Base-by-base conservation (phyloP, 2,329 filamentous ascomycete genomes). In the Cladosporium sp. region DNA sequence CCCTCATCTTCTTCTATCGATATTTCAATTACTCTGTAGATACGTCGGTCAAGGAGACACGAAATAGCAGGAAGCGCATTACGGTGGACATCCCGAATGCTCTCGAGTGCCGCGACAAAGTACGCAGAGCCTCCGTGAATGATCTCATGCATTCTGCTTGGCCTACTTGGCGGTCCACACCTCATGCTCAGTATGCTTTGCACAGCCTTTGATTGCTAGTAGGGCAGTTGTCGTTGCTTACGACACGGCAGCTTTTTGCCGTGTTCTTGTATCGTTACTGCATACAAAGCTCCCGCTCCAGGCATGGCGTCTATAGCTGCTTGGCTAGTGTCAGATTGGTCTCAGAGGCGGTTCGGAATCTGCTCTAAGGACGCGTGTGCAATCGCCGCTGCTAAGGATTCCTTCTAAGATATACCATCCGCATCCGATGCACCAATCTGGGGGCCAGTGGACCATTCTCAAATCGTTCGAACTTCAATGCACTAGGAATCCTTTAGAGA, bases 141-240 rank as follows among this genome's bases (percentile, higher is more conserved):
- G 59, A 62, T 51, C 59, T 62, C 59, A 62, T 62, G 59, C 48
- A 62, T 62, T 25, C 23, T 36, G 32, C 59, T 62, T 62, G 59
- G 59, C 59, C 59, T 62, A 62, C 59, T 62, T 62, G 59, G 59
- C 59, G 48, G 53, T 62, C 59, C 59, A 54, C 59, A 36, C 30
- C 30, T 53, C 46, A 21, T 39, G 48, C 59, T 62, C 59, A 21
- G 46, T 62, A 53, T 62, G 48, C 46, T 54, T 53, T 62, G 59
- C 59, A 62, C 59, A 34, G 59, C 59, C 48, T 39, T 46, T 30
- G 18, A 21, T 18, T 48, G 39, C 58, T 7, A 23, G 39, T 60
- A 28, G 30, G 8, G 39, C 34, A 16, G 36, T 32, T 21, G 26
- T 23, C n/a, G 16, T 16, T 48, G 18, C 26, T 48, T 43, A 49